A percentile compares a stretch with the other conserved stretches of the same genome.
phyloP scores from a whole-genome alignment of 805 yeast genomes.

The Debaryomyces castellii region DNA sequence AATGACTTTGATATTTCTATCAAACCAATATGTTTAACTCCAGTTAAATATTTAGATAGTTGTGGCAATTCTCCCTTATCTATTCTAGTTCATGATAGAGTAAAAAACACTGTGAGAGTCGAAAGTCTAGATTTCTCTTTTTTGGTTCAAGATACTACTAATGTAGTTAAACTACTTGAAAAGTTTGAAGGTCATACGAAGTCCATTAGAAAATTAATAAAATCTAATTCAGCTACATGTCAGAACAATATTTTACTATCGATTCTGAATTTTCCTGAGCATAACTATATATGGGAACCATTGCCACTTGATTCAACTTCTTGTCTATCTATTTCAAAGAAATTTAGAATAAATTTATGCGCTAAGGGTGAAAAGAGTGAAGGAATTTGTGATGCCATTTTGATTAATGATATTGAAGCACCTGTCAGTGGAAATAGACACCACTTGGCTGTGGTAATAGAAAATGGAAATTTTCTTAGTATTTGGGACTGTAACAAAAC shows the following conservation, averaged over 20 bases:
- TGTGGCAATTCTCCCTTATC: conserved; percentile 4
- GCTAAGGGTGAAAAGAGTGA: conserved; percentile 6
- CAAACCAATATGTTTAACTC: conserved; percentile 6
- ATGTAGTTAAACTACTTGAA: conserved; percentile 22
- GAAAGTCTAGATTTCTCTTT: conserved; percentile 16
- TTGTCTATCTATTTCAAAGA: conserved; percentile 31
- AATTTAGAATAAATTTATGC: conserved; percentile 28
- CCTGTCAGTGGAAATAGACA: conserved; percentile 16
- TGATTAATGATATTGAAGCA: conserved; percentile 32
- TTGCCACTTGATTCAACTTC: conserved; percentile 17
- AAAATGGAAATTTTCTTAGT: conserved; percentile 39
- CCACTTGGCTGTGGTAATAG: conserved; percentile 32
- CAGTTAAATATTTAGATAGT: conserved; percentile 1
- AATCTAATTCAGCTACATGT: conserved; percentile 47
- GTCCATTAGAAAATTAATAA: conserved; percentile 64
- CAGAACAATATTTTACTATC: conserved; percentile 32
- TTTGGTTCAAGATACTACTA: conserved; percentile 2
- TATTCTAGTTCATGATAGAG: conserved; percentile 35
- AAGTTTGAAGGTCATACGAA: conserved; percentile 85
- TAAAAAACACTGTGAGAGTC: conserved; percentile 33
- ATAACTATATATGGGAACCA: conserved; percentile 46
- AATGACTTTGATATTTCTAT: conserved; percentile 11
- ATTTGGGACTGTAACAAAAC: conserved; percentile 61
- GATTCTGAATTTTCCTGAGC: conserved; percentile 35
- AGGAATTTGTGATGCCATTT: conserved; percentile 32